Evolutionary conservation across 176 grass and related monocot genomes (phyloP).

Genomic region (Bolboschoenus planiculmis): DNA sequence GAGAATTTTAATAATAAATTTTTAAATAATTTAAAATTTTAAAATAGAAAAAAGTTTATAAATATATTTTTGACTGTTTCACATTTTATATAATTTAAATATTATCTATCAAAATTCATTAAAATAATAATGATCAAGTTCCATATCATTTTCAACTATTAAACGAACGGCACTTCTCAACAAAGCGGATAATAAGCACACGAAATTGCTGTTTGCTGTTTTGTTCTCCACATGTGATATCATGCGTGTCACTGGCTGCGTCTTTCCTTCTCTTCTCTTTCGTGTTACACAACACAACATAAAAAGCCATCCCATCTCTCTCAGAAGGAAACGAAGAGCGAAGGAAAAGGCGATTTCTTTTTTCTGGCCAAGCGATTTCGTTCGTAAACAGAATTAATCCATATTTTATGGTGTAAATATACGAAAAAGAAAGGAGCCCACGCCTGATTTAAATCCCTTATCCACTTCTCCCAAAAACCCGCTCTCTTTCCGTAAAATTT

Average conservation of each 20-base stretch:
- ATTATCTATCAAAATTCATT: too few relatives aligned
- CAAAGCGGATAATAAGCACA: neutral
- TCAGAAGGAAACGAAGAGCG: slow-evolving; percentile 2
- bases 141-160: too few relatives aligned
- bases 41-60: too few relatives aligned
- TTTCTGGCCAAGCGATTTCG: neutral
- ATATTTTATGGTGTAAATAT: neutral
- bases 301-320: neutral
- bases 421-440: neutral
- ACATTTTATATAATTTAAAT: too few relatives aligned
- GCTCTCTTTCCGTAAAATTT: slow-evolving; percentile 18
- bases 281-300: neutral
- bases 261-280: neutral
- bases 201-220: neutral
- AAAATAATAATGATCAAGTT: too few relatives aligned
- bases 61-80: too few relatives aligned
- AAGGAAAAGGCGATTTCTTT: neutral
- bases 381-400: neutral
- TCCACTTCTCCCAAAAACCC: slow-evolving; percentile 4
- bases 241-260: neutral
- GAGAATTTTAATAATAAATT: too few relatives aligned
- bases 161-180: neutral
- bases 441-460: neutral
- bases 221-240: neutral
- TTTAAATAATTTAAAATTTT: too few relatives aligned